Evolutionary conservation across 345 rosid genomes (phyloP).

Genomic region (Nasturtium officinale): DNA sequence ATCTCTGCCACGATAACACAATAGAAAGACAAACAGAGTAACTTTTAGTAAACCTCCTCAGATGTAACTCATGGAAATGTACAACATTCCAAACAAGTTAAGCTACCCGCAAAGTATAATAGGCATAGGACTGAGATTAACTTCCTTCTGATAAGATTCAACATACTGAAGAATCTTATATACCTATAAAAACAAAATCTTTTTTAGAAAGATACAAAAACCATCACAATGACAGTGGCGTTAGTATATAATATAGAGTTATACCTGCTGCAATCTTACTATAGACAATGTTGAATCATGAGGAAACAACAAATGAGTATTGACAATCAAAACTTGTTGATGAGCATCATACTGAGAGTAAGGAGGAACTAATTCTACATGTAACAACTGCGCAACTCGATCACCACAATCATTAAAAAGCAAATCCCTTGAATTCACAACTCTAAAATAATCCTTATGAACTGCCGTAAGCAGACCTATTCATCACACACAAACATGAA

Average conservation of each 20-base stretch:
- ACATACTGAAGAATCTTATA: constrained; percentile 82
- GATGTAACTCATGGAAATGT: constrained; percentile 1
- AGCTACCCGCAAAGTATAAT: constrained; percentile 85
- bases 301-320: constrained; percentile 93
- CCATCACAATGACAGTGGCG: not conserved
- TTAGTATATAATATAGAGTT: not conserved
- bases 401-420: constrained; percentile 80
- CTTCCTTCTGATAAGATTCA: constrained; percentile 79
- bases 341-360: constrained; percentile 47
- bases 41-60: not conserved
- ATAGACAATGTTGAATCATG: constrained; percentile 77
- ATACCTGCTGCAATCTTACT: constrained; percentile 76
- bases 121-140: constrained; percentile 67
- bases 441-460: constrained; percentile 72
- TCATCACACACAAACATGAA: not conserved
- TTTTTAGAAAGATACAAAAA: not conserved
- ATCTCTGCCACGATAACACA: constrained; percentile 55
- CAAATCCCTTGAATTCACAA: constrained; percentile 68
- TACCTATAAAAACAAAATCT: constrained; percentile 50
- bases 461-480: constrained; percentile 82
- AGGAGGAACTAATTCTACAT: constrained; percentile 59
- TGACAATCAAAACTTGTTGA: constrained; percentile 75
- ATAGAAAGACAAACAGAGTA: not conserved
- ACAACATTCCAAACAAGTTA: not conserved
- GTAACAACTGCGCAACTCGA: constrained; percentile 74